Evolutionary conservation across 2,329 filamentous ascomycete species (phyloP).

Genomic region (Apiospora pterosperma): DNA sequence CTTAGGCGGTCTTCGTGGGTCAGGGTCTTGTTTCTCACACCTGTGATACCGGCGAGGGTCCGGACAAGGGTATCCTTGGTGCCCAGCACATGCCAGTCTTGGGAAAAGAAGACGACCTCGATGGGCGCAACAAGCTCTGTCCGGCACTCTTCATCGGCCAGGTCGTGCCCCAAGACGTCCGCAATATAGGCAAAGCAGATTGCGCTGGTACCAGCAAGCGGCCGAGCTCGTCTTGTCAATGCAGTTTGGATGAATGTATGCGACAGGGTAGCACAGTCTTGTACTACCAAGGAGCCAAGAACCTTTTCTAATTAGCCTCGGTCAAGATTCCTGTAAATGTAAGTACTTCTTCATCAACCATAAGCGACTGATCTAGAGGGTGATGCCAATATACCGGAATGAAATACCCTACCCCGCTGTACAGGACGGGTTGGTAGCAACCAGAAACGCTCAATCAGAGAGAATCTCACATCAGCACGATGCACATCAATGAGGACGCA

Average conservation of each 20-base stretch:
- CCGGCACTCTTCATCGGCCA: neutral
- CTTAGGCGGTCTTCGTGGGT: conserved; percentile 9
- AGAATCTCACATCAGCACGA: neutral
- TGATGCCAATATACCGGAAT: too few relatives aligned
- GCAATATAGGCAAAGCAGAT: neutral
- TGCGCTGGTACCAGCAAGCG: neutral
- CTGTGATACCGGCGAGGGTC: neutral
- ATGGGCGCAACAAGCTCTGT: neutral
- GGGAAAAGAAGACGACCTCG: neutral
- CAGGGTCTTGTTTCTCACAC: conserved; percentile 16
- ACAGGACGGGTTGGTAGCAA: too few relatives aligned
- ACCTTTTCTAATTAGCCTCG: neutral
- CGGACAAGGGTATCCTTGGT: neutral
- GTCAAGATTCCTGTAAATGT: neutral
- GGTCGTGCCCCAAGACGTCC: neutral
- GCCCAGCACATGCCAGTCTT: neutral
- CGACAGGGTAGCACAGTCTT: conserved; percentile 17
- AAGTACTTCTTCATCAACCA: too few relatives aligned
- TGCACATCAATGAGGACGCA: neutral
- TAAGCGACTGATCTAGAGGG: too few relatives aligned
- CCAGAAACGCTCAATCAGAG: neutral
- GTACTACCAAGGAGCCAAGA: neutral
- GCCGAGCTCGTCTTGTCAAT: neutral
- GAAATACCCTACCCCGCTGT: too few relatives aligned
- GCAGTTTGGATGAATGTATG: conserved; percentile 13